A percentile compares a stretch with the other conserved stretches of the same genome.
These are phyloP conservation scores for Bruguiera hainesii DNA, from an alignment of 441 rosid species.

Conservation along the genomic window DNA sequence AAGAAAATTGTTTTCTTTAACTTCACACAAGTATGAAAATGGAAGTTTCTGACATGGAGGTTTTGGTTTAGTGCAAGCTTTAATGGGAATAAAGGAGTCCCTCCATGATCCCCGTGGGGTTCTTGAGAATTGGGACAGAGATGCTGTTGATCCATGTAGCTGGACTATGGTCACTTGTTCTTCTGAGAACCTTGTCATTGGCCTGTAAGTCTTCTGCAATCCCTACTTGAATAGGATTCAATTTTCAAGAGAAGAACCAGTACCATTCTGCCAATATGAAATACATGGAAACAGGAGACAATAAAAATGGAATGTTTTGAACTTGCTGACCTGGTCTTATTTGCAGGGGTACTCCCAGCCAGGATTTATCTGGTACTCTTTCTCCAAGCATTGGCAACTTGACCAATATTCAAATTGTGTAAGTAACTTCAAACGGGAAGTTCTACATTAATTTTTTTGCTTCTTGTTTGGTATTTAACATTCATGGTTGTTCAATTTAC, in stretches of 20 bases:
- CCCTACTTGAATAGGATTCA: no score
- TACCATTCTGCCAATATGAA: no score
- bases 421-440: conserved; percentile 20
- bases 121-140: conserved; percentile 94
- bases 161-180: conserved; percentile 99
- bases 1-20: conserved; percentile 4
- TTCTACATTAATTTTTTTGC: background rate
- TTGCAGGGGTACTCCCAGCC: conserved; percentile 93
- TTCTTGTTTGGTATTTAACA: conserved; percentile 9
- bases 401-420: conserved; percentile 92
- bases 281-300: no score
- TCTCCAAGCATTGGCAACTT: conserved; percentile 95
- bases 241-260: no score
- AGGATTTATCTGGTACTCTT: conserved; percentile 86
- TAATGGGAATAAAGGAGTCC: conserved; percentile 77
- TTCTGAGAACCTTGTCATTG: conserved; percentile 77
- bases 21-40: background rate
- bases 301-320: background rate
- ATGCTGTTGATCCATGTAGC: conserved; percentile 99
- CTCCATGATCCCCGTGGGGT: conserved; percentile 88
- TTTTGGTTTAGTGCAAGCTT: conserved; percentile 70
- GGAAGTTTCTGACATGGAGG: conserved; percentile 12
- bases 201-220: conserved; percentile 56
- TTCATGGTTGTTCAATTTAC: conserved; percentile 6
- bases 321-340: conserved; percentile 15